A percentile compares a stretch with the other conserved stretches of the same genome.
Conservation (phyloP, 345 rosid species). For the Trapa bicornis region DNA sequence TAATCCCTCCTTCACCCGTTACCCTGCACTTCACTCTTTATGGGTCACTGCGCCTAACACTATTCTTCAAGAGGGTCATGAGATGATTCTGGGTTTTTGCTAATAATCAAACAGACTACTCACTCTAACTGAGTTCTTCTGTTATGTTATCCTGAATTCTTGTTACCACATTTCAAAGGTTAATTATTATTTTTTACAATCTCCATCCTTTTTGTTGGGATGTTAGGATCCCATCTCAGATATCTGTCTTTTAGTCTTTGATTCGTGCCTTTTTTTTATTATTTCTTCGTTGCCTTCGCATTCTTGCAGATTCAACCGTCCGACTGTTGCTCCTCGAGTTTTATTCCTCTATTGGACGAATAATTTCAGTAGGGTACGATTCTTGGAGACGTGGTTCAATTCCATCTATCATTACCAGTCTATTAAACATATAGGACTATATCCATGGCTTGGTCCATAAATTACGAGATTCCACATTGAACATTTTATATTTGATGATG, state of each 20-base stretch:
- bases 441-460: neutral
- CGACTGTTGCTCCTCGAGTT: neutral
- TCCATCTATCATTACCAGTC: neutral
- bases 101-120: no score
- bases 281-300: neutral
- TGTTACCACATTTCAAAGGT: neutral
- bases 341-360: neutral
- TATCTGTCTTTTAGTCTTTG: neutral
- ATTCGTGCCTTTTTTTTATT: neutral
- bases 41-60: neutral
- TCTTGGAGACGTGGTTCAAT: neutral
- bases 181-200: neutral
- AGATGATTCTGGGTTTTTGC: neutral
- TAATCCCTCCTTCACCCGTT: neutral
- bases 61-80: neutral
- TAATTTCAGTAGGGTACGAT: neutral
- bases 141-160: neutral
- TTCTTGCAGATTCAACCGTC: neutral
- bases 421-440: neutral
- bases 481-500: neutral
- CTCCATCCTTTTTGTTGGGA: neutral
- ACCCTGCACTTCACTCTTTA: neutral
- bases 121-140: no score
- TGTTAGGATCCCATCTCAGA: neutral
- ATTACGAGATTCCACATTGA: neutral